phyloP scores from a whole-genome alignment of 768 basidiomycete genomes.

The Asterophora parasitica region DNA sequence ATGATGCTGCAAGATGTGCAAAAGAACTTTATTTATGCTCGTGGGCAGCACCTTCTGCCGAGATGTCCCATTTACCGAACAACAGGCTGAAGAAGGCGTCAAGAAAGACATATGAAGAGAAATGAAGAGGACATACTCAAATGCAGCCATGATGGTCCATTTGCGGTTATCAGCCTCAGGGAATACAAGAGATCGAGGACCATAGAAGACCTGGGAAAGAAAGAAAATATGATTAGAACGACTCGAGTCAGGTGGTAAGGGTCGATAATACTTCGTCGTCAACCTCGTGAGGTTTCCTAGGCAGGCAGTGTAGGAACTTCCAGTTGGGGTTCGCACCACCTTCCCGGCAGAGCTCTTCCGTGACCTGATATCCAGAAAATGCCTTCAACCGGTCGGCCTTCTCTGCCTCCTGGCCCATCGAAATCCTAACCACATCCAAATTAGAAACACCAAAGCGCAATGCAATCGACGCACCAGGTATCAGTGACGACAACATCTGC shows the following conservation, averaged over 20 bases:
- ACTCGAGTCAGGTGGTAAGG: not conserved
- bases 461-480: slow-evolving; percentile 67
- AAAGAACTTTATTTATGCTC: not conserved
- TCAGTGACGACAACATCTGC: slow-evolving; percentile 97
- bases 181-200: slow-evolving; percentile 87
- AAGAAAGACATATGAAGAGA: not conserved
- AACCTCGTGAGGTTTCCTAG: slow-evolving; percentile 89
- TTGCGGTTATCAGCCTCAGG: slow-evolving; percentile 95
- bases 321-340: slow-evolving; percentile 83
- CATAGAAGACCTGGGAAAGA: slow-evolving; percentile 76
- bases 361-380: slow-evolving; percentile 92
- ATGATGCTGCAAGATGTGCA: no score
- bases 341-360: slow-evolving; percentile 75
- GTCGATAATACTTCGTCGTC: slow-evolving; percentile 73
- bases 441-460: not conserved
- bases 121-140: slow-evolving; percentile 57
- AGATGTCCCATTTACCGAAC: slow-evolving; percentile 12
- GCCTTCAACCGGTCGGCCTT: slow-evolving; percentile 80
- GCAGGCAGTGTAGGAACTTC: slow-evolving; percentile 96
- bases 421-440: slow-evolving; percentile 59
- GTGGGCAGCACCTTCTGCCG: not conserved
- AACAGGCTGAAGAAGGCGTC: not conserved
- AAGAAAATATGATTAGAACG: not conserved
- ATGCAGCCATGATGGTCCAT: slow-evolving; percentile 92
- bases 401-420: slow-evolving; percentile 98